Conservation (phyloP, 169 alveolate genomes). For the Plasmodium malariae region DNA sequence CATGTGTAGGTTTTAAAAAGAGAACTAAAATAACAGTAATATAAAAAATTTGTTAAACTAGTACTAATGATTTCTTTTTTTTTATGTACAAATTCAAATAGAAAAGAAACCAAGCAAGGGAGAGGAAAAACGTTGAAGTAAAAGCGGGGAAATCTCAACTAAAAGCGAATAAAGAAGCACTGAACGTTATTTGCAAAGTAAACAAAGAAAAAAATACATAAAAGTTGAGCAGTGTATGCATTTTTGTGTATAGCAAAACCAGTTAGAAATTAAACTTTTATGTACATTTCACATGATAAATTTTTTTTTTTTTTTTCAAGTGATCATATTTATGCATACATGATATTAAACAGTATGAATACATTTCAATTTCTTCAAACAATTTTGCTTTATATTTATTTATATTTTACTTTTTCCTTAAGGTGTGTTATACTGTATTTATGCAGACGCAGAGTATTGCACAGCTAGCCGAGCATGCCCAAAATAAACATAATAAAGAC, state of each 20-base stretch:
- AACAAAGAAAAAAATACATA: not conserved
- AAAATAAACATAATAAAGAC: slow-evolving; percentile 70
- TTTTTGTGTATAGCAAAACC: not conserved
- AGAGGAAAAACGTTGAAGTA: slow-evolving; percentile 76
- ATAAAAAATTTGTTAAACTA: not conserved
- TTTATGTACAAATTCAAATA: slow-evolving; percentile 10
- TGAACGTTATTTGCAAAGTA: slow-evolving; percentile 72
- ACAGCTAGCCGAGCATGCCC: slow-evolving; percentile 77
- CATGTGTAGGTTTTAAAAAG: slow-evolving; percentile 57
- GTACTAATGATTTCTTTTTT: not conserved
- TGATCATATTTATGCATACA: not conserved
- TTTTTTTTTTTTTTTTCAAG: not conserved
- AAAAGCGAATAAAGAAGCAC: slow-evolving; percentile 74
- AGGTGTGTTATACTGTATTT: slow-evolving; percentile 77
- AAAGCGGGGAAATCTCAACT: slow-evolving; percentile 75
- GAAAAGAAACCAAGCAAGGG: slow-evolving; percentile 78
- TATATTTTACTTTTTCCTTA: not conserved
- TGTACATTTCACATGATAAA: slow-evolving; percentile 5
- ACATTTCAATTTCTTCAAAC: not conserved
- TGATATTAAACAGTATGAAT: not conserved
- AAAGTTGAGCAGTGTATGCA: not conserved
- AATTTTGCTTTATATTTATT: not conserved
- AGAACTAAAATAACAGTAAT: slow-evolving; percentile 14
- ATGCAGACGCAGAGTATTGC: slow-evolving; percentile 77
- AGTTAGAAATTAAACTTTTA: too few relatives aligned